Conservation (phyloP, 2,329 filamentous ascomycete genomes). For the Macrophomina phaseolina region DNA sequence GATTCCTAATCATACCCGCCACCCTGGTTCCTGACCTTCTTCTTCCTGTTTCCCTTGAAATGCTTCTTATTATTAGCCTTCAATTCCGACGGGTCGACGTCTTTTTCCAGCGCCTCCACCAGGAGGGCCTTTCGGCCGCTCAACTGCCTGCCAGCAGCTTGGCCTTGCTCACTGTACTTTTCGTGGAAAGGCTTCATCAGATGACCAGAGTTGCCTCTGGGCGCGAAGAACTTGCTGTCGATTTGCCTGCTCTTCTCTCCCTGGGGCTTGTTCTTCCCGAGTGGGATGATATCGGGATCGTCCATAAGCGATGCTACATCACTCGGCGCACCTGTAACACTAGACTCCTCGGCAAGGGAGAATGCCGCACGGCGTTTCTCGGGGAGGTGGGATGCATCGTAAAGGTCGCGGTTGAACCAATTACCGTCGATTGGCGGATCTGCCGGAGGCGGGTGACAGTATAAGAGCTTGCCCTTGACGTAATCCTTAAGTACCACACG, state of each 20-base stretch:
- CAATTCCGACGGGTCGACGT: slow-evolving; percentile 81
- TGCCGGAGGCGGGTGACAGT: slow-evolving; percentile 82
- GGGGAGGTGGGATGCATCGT: slow-evolving; percentile 81
- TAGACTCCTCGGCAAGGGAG: slow-evolving; percentile 49
- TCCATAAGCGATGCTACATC: slow-evolving; percentile 51
- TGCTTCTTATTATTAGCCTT: slow-evolving; percentile 82
- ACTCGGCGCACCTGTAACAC: slow-evolving; percentile 45
- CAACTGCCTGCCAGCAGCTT: slow-evolving; percentile 65
- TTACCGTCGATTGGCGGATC: slow-evolving; percentile 68
- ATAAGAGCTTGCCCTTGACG: slow-evolving; percentile 93
- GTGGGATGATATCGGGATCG: slow-evolving; percentile 57
- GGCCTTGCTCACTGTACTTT: slow-evolving; percentile 84
- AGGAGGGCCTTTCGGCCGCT: slow-evolving; percentile 82
- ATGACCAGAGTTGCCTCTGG: slow-evolving; percentile 67
- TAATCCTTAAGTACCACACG: slow-evolving; percentile 95
- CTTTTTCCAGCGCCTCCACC: slow-evolving; percentile 82
- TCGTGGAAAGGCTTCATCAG: slow-evolving; percentile 84
- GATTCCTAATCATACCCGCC: slow-evolving; percentile 20
- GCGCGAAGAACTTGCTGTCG: slow-evolving; percentile 88
- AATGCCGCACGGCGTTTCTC: slow-evolving; percentile 76
- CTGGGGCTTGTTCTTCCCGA: slow-evolving; percentile 44
- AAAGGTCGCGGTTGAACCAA: slow-evolving; percentile 88
- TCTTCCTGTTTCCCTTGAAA: slow-evolving; percentile 77
- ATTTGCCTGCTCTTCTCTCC: slow-evolving; percentile 78
- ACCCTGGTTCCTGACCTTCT: slow-evolving; percentile 43